A percentile compares a stretch with the other conserved stretches of the same genome.
Evolutionary conservation across 352 stramenopile genomes (phyloP).

Genomic region (Globisporangium echinulatum): DNA sequence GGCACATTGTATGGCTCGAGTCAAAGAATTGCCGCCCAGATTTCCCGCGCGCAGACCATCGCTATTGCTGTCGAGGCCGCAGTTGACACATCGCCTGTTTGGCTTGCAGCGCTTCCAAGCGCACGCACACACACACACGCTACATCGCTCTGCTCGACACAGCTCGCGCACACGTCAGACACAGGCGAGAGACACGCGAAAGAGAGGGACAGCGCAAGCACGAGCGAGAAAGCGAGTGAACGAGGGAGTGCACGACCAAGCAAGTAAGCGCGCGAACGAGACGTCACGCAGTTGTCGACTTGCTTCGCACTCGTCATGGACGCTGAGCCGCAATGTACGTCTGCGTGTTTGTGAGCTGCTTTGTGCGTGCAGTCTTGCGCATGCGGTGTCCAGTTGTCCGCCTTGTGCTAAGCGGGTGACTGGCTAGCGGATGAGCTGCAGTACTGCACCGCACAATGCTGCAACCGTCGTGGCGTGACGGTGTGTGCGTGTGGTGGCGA

Average conservation of each 20-base stretch:
- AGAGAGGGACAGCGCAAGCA: background rate
- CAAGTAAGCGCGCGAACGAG: too few relatives aligned
- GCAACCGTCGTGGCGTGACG: too few relatives aligned
- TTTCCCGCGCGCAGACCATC: background rate
- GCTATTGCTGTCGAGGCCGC: too few relatives aligned
- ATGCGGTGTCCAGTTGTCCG: too few relatives aligned
- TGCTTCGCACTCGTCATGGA: conserved; percentile 1
- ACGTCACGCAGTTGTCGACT: background rate
- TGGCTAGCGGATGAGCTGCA: background rate
- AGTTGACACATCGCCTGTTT: background rate
- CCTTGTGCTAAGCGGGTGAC: background rate
- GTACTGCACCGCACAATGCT: too few relatives aligned
- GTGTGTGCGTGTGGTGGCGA: too few relatives aligned
- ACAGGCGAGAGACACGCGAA: background rate
- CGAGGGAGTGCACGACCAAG: too few relatives aligned
- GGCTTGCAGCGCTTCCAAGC: background rate
- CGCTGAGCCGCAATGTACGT: background rate
- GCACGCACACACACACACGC: background rate
- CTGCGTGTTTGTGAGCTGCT: background rate
- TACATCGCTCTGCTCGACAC: background rate
- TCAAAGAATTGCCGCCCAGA: background rate
- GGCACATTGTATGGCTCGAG: background rate
- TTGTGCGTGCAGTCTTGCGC: too few relatives aligned
- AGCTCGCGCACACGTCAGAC: background rate
- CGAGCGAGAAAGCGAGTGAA: background rate